Percentiles rank a stretch among this genome's conserved stretches.
These are phyloP conservation scores for Eragrostis curvula DNA, from an alignment of 176 grass and related monocot genomes.

Conservation along the genomic window DNA sequence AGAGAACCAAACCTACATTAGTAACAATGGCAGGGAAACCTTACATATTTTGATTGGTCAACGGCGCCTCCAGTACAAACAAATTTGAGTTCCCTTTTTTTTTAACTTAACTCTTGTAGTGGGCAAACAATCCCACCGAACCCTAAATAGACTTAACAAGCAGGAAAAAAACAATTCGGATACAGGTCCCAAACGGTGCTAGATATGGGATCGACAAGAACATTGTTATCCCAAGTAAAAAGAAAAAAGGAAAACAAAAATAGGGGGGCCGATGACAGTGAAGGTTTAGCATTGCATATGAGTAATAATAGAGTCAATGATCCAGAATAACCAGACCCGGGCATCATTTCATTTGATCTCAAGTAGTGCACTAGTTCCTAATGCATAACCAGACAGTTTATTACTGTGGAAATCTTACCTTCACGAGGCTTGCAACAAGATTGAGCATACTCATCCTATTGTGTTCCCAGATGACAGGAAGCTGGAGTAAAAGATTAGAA, in stretches of 20 bases:
- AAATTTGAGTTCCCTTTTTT: background rate
- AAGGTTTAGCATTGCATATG: background rate
- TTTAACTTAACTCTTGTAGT: background rate
- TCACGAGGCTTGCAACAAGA: slow-evolving; percentile 83
- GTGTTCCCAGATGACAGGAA: slow-evolving; percentile 84
- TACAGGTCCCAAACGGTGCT: background rate
- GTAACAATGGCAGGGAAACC: background rate
- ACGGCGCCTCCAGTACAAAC: background rate
- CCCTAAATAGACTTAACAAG: background rate
- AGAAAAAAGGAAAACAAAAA: background rate
- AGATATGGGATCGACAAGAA: background rate
- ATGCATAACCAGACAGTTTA: slow-evolving; percentile 4
- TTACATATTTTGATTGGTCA: background rate
- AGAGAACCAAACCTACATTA: background rate
- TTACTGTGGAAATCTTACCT: slow-evolving; percentile 58
- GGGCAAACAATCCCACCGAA: background rate
- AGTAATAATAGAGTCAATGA: too few species aligned
- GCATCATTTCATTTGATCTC: slow-evolving; percentile 7
- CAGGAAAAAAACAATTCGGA: background rate
- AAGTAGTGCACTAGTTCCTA: background rate
- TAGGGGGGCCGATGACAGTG: background rate
- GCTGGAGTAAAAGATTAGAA: slow-evolving; percentile 48
- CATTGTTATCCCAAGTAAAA: background rate
- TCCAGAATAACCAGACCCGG: background rate
- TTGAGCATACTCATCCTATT: slow-evolving; percentile 96